Evolutionary conservation across 257 asterid species (phyloP).

Genomic region (Penstemon eatonii): DNA sequence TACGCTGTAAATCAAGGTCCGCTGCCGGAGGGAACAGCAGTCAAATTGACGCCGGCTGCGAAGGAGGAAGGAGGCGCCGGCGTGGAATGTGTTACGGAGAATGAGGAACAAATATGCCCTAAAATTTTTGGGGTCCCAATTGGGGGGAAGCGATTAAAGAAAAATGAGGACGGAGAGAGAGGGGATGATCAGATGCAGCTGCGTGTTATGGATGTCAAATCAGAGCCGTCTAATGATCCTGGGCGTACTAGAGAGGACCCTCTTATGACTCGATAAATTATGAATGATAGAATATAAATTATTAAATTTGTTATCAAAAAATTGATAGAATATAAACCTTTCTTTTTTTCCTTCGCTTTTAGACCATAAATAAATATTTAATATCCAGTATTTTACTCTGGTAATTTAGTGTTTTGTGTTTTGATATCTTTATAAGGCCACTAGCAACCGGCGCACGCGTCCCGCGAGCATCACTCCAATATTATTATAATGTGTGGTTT

Average conservation of each 20-base stretch:
- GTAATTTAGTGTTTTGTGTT: too few relatives aligned
- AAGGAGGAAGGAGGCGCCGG: conserved; percentile 27
- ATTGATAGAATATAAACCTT: too few relatives aligned
- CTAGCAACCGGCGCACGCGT: too few relatives aligned
- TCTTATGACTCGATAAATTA: not conserved
- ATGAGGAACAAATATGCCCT: conserved; percentile 36
- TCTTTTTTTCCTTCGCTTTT: too few relatives aligned
- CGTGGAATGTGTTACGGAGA: conserved; percentile 22
- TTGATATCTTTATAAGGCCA: too few relatives aligned
- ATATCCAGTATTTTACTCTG: too few relatives aligned
- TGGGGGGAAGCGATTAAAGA: conserved; percentile 52
- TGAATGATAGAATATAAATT: not conserved
- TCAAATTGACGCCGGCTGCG: conserved; percentile 33
- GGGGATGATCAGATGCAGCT: conserved; percentile 19
- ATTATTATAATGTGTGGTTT: too few relatives aligned
- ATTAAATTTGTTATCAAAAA: too few relatives aligned
- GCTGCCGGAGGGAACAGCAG: conserved; percentile 35
- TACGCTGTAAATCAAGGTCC: conserved; percentile 39
- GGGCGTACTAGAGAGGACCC: conserved; percentile 31
- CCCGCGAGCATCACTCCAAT: too few relatives aligned
- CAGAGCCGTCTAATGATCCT: conserved; percentile 45
- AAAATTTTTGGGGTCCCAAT: conserved; percentile 66
- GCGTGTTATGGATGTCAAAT: conserved; percentile 36
- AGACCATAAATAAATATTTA: too few relatives aligned
- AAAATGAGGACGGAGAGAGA: conserved; percentile 27